Conservation (phyloP, 352 stramenopile species). For the Pythium sp. region DNA sequence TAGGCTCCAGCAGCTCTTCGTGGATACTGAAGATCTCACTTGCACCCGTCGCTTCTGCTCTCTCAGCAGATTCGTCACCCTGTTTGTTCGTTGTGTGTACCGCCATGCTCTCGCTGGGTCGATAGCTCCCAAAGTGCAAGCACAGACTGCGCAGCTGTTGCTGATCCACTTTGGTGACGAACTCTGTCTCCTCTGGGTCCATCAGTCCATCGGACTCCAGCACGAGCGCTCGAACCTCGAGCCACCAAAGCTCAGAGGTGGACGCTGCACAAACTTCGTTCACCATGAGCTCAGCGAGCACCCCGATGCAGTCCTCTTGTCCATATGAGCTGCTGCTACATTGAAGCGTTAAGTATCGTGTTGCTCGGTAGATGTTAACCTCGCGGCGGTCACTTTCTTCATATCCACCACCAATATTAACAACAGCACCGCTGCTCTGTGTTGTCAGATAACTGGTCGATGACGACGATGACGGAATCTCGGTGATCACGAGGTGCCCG, state of each 20-base stretch:
- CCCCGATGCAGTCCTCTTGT: not conserved
- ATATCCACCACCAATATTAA: constrained; percentile 4
- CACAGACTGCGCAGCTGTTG: constrained; percentile 36
- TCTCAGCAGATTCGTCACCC: not conserved
- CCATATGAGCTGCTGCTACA: not conserved
- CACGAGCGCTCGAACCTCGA: constrained; percentile 42
- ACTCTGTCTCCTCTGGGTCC: constrained; percentile 1
- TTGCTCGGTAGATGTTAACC: constrained; percentile 52
- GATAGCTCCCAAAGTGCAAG: constrained; percentile 44
- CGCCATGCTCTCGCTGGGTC: constrained; percentile 41
- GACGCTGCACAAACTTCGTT: constrained; percentile 51
- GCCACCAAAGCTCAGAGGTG: constrained; percentile 60
- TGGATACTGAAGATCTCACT: constrained; percentile 48
- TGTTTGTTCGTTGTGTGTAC: not conserved
- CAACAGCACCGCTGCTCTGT: not conserved
- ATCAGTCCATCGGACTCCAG: constrained; percentile 19
- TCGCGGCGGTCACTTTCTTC: constrained; percentile 23
- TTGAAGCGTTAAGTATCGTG: constrained; percentile 25
- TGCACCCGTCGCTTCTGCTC: not conserved
- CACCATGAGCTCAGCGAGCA: constrained; percentile 41
- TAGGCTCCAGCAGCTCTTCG: constrained; percentile 41
- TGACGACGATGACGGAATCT: constrained; percentile 18
- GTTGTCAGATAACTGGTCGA: not conserved
- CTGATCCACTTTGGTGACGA: constrained; percentile 30
- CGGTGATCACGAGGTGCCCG: constrained; percentile 54